phyloP scores from a whole-genome alignment of 2,329 filamentous ascomycete species.

The Colletotrichum sojae region DNA sequence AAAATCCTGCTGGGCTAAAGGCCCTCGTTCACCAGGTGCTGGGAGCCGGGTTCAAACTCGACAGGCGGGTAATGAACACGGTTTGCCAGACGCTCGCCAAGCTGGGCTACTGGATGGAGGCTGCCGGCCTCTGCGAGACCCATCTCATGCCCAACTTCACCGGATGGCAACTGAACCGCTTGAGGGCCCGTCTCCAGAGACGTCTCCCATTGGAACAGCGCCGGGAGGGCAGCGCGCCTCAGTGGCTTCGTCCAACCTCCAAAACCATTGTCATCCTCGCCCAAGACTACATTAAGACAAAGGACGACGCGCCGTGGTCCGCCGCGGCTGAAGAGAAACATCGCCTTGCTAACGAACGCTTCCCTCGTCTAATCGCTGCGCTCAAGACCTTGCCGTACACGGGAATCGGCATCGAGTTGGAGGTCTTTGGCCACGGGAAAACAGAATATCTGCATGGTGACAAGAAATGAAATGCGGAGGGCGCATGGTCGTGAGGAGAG shows the following conservation, averaged over 20 bases:
- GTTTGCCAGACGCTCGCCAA: slow-evolving; percentile 78
- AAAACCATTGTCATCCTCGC: slow-evolving; percentile 65
- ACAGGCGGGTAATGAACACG: slow-evolving; percentile 85
- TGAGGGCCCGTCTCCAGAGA: slow-evolving; percentile 44
- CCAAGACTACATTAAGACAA: slow-evolving; percentile 65
- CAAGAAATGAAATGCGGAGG: neutral
- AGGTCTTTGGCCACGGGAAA: slow-evolving; percentile 38
- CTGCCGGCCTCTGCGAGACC: slow-evolving; percentile 82
- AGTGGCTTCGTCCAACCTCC: slow-evolving; percentile 56
- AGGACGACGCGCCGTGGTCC: slow-evolving; percentile 65
- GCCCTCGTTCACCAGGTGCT: slow-evolving; percentile 69
- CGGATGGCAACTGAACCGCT: slow-evolving; percentile 71
- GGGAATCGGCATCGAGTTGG: slow-evolving; percentile 44
- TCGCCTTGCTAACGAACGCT: slow-evolving; percentile 54
- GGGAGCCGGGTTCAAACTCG: slow-evolving; percentile 78
- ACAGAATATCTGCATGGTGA: neutral
- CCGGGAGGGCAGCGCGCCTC: slow-evolving; percentile 54
- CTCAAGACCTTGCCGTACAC: slow-evolving; percentile 46
- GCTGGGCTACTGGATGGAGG: slow-evolving; percentile 71
- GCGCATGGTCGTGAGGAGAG: neutral
- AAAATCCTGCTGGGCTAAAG: slow-evolving; percentile 62
- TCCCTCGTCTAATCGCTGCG: slow-evolving; percentile 58
- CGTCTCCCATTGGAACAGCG: slow-evolving; percentile 56
- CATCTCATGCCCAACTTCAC: slow-evolving; percentile 84
- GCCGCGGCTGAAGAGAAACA: slow-evolving; percentile 57